These are phyloP conservation scores for Plectosphaerella cucumerina DNA, from an alignment of 2,329 filamentous ascomycete genomes.

Conservation along the genomic window DNA sequence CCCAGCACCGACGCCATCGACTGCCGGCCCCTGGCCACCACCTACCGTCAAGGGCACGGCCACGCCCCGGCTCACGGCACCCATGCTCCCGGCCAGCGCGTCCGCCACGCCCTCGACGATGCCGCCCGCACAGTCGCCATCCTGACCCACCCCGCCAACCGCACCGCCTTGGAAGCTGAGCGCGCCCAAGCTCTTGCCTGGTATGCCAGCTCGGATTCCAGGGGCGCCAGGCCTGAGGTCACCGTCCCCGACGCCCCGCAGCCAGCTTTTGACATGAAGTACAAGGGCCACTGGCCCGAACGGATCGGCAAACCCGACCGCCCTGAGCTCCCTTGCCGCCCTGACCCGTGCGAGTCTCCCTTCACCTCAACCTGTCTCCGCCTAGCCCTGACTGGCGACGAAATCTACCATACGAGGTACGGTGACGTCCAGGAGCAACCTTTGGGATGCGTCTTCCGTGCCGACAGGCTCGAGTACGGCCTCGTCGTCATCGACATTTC, in stretches of 20 bases:
- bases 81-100: too few relatives aligned
- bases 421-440: constrained; percentile 6
- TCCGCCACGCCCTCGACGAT: too few relatives aligned
- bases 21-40: constrained; percentile 4
- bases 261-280: neutral
- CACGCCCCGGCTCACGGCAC: too few relatives aligned
- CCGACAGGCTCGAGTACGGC: constrained; percentile 5
- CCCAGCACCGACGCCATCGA: too few relatives aligned
- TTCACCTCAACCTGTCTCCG: constrained; percentile 5
- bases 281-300: too few relatives aligned
- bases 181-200: neutral
- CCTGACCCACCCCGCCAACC: neutral
- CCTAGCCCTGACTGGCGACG: neutral
- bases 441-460: constrained; percentile 1
- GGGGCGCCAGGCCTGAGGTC: neutral
- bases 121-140: too few relatives aligned
- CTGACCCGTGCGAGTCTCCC: constrained; percentile 3
- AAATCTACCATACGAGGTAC: neutral
- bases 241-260: neutral
- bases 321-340: neutral
- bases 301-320: too few relatives aligned
- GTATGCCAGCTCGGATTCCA: too few relatives aligned
- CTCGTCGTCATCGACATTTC: constrained; percentile 5
- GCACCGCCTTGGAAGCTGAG: constrained; percentile 4
- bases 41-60: constrained; percentile 4